Base-by-base conservation (phyloP, 208 protist species). In the Trypanosoma brucei region DNA sequence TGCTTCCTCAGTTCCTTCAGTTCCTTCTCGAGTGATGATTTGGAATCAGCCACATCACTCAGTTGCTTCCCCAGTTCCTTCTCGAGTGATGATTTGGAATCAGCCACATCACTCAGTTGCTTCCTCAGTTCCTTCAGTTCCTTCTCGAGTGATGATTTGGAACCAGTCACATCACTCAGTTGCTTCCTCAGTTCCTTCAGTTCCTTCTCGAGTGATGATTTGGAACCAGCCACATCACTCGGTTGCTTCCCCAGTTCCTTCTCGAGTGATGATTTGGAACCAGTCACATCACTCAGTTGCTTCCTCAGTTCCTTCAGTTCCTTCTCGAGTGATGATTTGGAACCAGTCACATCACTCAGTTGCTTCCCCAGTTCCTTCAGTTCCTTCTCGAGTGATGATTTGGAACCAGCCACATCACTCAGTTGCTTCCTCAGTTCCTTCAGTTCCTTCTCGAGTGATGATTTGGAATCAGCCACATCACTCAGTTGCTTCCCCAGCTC, bases 351-450 rank as follows among this genome's bases (percentile, higher is more conserved):
- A 31, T 5, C 50, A 54, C n/a, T 31, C 50, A 54, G 50, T 34
- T 54, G 50, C 50, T 54, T 54, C 50, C 30, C 0, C 50, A 54
- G 50, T 0, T 6, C 50, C 6, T 7, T 31, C 50, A 6, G 50
- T 34, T n/a, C n/a, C 50, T 33, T 34, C 50, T 54, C 50, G n/a
- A 6, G 9, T 8, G 7, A 6, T 33, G 50, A 6, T 6, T 7
- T 8, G 31, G 9, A 33, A 8, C 50, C 6, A 6, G 50, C 6
- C 50, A 33, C 9, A 31, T 5, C 50, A 54, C n/a, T 31, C 50
- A 54, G 50, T 34, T 54, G 50, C 50, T 54, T 54, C 50, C 30
- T 34, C 50, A 54, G 50, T 0, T 6, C 50, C 6, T 7, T 54
- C 22, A 22, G 22, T 22, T 22, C 22, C 22, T 22, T 22, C 22